These are phyloP conservation scores for Curvularia spicifera DNA, from an alignment of 2,329 filamentous ascomycete genomes.

Conservation along the genomic window DNA sequence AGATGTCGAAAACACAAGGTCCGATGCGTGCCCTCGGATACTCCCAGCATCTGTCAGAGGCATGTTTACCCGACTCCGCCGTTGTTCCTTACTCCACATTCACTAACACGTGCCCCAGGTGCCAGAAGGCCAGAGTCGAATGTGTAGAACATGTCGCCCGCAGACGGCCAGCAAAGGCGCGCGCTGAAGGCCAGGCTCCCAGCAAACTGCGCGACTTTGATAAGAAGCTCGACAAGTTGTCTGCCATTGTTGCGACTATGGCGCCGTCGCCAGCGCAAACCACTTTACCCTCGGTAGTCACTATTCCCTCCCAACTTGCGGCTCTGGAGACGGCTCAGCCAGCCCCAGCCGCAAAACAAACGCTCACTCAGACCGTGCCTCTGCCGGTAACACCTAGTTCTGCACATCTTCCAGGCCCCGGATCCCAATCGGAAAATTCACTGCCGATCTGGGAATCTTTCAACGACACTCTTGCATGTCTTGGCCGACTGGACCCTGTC, in stretches of 20 bases:
- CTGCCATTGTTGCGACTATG: constrained; percentile 41
- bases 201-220: constrained; percentile 44
- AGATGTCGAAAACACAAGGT: constrained; percentile 49
- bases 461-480: constrained; percentile 39
- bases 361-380: constrained; percentile 22
- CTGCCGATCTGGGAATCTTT: constrained; percentile 44
- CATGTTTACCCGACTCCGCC: constrained; percentile 25
- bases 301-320: constrained; percentile 29
- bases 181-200: constrained; percentile 34
- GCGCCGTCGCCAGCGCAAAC: constrained; percentile 31
- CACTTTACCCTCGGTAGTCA: constrained; percentile 33
- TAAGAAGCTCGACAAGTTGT: constrained; percentile 44
- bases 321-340: constrained; percentile 30
- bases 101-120: constrained; percentile 45
- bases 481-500: constrained; percentile 42
- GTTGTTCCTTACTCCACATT: constrained; percentile 23
- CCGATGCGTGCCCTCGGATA: constrained; percentile 45
- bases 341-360: constrained; percentile 20
- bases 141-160: constrained; percentile 49
- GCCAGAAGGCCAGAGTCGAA: constrained; percentile 46
- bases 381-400: constrained; percentile 24
- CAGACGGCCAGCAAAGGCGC: constrained; percentile 44
- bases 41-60: constrained; percentile 43
- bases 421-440: constrained; percentile 35
- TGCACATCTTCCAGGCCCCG: constrained; percentile 34